Percentiles rank a stretch among this genome's conserved stretches.
phyloP scores from a whole-genome alignment of 164 flowering plant species.

The Aristolochia californica region DNA sequence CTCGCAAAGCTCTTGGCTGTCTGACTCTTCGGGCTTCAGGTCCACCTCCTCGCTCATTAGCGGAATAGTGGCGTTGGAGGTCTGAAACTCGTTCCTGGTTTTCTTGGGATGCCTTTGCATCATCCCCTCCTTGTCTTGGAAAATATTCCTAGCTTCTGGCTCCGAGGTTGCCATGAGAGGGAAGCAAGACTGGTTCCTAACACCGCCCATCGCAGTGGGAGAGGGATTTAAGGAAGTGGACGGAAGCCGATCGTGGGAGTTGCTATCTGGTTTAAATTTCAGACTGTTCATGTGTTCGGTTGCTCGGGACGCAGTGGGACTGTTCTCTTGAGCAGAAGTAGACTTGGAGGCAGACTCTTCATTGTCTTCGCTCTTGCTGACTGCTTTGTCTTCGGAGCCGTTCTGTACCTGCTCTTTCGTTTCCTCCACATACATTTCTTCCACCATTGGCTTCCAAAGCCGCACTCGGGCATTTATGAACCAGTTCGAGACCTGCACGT shows the following conservation, averaged over 20 bases:
- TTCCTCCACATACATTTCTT: slow-evolving; percentile 94
- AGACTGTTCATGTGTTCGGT: slow-evolving; percentile 22
- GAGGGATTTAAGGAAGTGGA: too few relatives aligned
- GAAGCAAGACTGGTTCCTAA: slow-evolving; percentile 54
- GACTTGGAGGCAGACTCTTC: slow-evolving; percentile 44
- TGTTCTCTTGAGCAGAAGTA: slow-evolving; percentile 25
- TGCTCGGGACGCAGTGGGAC: slow-evolving; percentile 20
- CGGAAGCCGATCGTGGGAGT: slow-evolving; percentile 22
- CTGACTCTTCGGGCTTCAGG: slow-evolving; percentile 24
- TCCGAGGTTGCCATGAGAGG: slow-evolving; percentile 41
- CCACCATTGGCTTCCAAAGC: slow-evolving; percentile 99
- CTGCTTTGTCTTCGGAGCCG: slow-evolving; percentile 31
- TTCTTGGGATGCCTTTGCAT: slow-evolving; percentile 56
- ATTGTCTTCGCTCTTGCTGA: slow-evolving; percentile 35
- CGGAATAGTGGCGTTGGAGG: slow-evolving; percentile 22
- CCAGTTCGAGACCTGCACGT: slow-evolving; percentile 98
- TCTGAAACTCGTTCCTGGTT: slow-evolving; percentile 37
- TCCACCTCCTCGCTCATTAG: slow-evolving; percentile 26
- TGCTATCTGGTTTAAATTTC: slow-evolving; percentile 25
- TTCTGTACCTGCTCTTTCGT: slow-evolving; percentile 58
- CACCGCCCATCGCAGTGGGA: too few relatives aligned
- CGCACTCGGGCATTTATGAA: slow-evolving; percentile 97
- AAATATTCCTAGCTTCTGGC: slow-evolving; percentile 13
- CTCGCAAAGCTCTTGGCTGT: slow-evolving; percentile 31
- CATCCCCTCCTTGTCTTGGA: slow-evolving; percentile 29